Conservation (phyloP, 176 grass and related monocot genomes). For the Lolium perenne region DNA sequence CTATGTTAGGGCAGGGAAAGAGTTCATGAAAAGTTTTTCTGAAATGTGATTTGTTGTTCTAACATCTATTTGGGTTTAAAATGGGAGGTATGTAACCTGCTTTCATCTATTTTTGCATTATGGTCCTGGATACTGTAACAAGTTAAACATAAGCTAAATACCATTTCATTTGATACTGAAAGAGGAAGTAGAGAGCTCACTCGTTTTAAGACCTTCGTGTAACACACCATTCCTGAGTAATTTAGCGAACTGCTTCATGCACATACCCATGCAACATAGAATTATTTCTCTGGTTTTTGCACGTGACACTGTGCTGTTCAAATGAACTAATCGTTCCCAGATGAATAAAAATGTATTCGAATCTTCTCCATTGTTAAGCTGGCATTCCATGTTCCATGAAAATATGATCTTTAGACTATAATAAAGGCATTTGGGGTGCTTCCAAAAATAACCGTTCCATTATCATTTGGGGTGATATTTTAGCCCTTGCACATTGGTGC, state of each 20-base stretch:
- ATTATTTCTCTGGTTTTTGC: constrained; percentile 83
- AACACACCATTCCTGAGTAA: constrained; percentile 51
- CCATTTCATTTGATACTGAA: constrained; percentile 33
- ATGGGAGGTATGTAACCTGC: too few relatives aligned
- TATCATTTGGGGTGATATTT: constrained; percentile 58
- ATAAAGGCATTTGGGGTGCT: constrained; percentile 88
- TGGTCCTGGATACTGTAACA: too few relatives aligned
- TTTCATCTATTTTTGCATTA: too few relatives aligned
- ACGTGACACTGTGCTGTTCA: constrained; percentile 64
- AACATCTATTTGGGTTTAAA: too few relatives aligned
- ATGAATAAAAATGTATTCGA: constrained; percentile 56
- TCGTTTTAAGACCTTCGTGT: constrained; percentile 34
- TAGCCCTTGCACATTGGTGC: constrained; percentile 63
- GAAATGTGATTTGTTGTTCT: background rate
- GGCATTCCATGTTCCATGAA: constrained; percentile 68
- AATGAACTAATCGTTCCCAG: constrained; percentile 85
- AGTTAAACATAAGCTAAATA: too few relatives aligned
- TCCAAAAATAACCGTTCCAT: constrained; percentile 71
- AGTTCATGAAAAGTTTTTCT: background rate
- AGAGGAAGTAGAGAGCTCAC: constrained; percentile 40
- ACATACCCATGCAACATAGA: constrained; percentile 90
- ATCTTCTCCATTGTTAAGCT: constrained; percentile 57
- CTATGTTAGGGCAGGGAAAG: constrained; percentile 22
- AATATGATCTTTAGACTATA: constrained; percentile 86
- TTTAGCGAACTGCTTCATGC: constrained; percentile 73